Conservation (phyloP, 2,329 filamentous ascomycete species). For the Botrytis paeoniae region DNA sequence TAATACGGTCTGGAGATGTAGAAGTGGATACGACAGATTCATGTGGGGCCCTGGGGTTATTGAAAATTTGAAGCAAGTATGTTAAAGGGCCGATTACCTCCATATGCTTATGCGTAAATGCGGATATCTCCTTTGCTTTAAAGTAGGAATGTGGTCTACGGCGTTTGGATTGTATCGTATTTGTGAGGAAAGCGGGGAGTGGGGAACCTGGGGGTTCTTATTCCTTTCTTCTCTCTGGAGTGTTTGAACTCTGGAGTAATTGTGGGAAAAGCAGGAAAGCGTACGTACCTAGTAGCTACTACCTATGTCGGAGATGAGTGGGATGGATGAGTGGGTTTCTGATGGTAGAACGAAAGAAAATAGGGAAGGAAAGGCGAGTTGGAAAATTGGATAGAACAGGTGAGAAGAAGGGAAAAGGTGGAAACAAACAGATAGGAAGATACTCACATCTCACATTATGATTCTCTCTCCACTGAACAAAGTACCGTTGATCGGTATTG, state of each 20-base stretch:
- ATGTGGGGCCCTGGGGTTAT: background rate
- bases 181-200: background rate
- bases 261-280: background rate
- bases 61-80: background rate
- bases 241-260: background rate
- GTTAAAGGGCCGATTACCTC: constrained; percentile 13
- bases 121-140: constrained; percentile 7
- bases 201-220: background rate
- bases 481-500: background rate
- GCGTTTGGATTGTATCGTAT: background rate
- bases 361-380: background rate
- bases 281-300: background rate
- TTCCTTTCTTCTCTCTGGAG: background rate
- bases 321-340: background rate
- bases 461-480: background rate
- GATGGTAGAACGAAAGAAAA: background rate
- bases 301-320: background rate
- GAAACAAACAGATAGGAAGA: background rate
- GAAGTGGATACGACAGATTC: background rate
- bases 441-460: background rate
- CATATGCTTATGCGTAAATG: constrained; percentile 1
- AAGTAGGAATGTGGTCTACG: background rate
- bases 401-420: background rate
- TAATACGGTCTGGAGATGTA: constrained; percentile 4
- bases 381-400: background rate